A percentile compares a stretch with the other conserved stretches of the same genome.
phyloP scores from a whole-genome alignment of 768 basidiomycete genomes.

The Kwoniella bestiolae region DNA sequence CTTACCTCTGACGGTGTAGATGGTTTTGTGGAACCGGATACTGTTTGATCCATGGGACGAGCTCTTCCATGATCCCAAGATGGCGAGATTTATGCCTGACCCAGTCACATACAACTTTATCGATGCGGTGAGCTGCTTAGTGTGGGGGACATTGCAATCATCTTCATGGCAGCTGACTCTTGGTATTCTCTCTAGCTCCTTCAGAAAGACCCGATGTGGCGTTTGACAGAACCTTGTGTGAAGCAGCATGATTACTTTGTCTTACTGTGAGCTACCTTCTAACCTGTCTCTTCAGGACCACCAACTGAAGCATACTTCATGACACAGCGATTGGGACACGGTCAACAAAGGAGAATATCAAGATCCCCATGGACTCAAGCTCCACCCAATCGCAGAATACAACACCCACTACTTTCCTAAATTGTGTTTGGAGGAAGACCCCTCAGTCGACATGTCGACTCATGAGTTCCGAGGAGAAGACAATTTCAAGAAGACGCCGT shows the following conservation, averaged over 20 bases:
- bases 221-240: slow-evolving; percentile 90
- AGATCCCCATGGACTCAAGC: slow-evolving; percentile 60
- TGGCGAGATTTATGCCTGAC: slow-evolving; percentile 75
- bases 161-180: not conserved
- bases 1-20: slow-evolving; percentile 12
- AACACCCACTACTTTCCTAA: slow-evolving; percentile 99
- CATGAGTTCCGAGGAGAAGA: slow-evolving; percentile 24
- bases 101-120: slow-evolving; percentile 93
- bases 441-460: slow-evolving; percentile 69
- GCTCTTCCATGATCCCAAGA: slow-evolving; percentile 32
- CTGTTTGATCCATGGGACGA: slow-evolving; percentile 64
- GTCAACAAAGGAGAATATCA: slow-evolving; percentile 73
- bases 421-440: slow-evolving; percentile 93
- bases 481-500: slow-evolving; percentile 12
- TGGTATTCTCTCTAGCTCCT: slow-evolving; percentile 70
- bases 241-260: slow-evolving; percentile 94
- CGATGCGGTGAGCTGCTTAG: slow-evolving; percentile 71
- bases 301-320: slow-evolving; percentile 5
- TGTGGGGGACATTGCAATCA: not conserved
- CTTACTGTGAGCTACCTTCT: slow-evolving; percentile 70
- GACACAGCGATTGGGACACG: slow-evolving; percentile 60
- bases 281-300: slow-evolving; percentile 7
- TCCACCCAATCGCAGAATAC: slow-evolving; percentile 70
- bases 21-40: slow-evolving; percentile 65
- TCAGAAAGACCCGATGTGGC: slow-evolving; percentile 85